phyloP scores from a whole-genome alignment of 108 stramenopile species.

The Thalassiosira profunda region DNA sequence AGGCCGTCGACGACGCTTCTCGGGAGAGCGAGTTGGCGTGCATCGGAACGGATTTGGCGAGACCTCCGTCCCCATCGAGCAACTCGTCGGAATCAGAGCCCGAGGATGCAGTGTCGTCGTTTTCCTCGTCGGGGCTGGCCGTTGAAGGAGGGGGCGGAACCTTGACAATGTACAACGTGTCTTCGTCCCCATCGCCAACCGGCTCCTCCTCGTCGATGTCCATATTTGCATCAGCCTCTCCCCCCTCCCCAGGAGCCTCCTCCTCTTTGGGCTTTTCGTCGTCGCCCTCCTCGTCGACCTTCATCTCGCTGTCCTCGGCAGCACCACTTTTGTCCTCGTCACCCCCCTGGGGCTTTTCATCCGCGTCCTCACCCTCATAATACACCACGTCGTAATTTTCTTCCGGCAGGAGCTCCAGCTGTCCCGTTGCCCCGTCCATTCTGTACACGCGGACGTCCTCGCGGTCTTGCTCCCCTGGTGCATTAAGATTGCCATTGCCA shows the following conservation, averaged over 20 bases:
- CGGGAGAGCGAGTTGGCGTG: not conserved
- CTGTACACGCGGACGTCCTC: slow-evolving; percentile 21
- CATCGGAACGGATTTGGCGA: not conserved
- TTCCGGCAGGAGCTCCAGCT: slow-evolving; percentile 11
- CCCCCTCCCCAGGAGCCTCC: too few species aligned
- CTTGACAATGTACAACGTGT: slow-evolving; percentile 1
- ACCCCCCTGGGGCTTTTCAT: not conserved
- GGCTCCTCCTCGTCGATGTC: not conserved
- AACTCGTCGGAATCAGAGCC: not conserved
- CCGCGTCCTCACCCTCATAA: slow-evolving; percentile 3
- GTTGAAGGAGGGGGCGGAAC: not conserved
- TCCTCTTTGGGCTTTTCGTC: too few species aligned
- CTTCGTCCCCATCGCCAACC: not conserved
- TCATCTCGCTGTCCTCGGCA: not conserved
- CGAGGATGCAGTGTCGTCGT: not conserved
- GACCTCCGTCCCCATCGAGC: not conserved
- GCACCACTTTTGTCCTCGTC: not conserved
- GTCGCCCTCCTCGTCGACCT: not conserved
- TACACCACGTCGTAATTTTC: slow-evolving; percentile 33
- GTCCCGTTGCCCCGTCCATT: slow-evolving; percentile 9
- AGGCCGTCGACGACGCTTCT: slow-evolving; percentile 22
- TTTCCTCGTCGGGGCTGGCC: not conserved
- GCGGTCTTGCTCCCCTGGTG: not conserved
- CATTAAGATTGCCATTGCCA: too few species aligned
- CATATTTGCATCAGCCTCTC: not conserved